Evolutionary conservation across 148 eudicot genomes (phyloP), one percentile per base, ranked within the genome.

Genomic region (Cornus controversa): DNA sequence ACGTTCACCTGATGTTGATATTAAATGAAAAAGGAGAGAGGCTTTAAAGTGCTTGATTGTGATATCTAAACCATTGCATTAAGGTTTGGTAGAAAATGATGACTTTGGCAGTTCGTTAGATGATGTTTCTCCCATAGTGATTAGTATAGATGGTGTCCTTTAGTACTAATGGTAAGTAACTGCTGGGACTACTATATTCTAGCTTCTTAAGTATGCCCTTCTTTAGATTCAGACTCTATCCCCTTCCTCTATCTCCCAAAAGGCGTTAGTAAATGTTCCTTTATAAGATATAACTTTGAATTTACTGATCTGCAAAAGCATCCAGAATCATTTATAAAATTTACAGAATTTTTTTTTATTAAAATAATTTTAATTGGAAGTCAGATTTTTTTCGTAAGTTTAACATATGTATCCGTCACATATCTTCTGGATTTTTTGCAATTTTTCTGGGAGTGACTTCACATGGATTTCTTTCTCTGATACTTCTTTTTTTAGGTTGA

Each of bases 401-500:
- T 60, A 60, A 18, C 6, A 14, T 60, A 7, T 60, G 8, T 14
- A 54, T 14, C 60, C 5, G 20, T 54, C 60, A 54, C 22, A 54
- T 31, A 31, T 60, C 64, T 60, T 60, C 45, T 60, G 64, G 25
- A 15, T n/a, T 50, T 50, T 65, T 57, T 27, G 68, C 36, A 23
- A 9, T 0, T 40, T 40, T 40, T 40, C 45, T 40, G 45, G 45
- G 45, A 40, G 9, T 40, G 4, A 6, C 45, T n/a, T 78, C 53
- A 60, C 36, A 66, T 66, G 50, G 18, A 57, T 40, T 40, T 40
- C 45, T 40, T 40, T 40, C 34, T 60, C 26, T 36, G 8, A 72
- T 60, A 60, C 73, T 29, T 64, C 23, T 73, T 69, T 1, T 20
- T 22, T 40, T 71, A 88, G 91, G 91, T 86, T 64, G 89, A 88